These are phyloP conservation scores for Backusella parvicylindrica DNA, from an alignment of 192 early-diverging fungal genomes.

Conservation along the genomic window DNA sequence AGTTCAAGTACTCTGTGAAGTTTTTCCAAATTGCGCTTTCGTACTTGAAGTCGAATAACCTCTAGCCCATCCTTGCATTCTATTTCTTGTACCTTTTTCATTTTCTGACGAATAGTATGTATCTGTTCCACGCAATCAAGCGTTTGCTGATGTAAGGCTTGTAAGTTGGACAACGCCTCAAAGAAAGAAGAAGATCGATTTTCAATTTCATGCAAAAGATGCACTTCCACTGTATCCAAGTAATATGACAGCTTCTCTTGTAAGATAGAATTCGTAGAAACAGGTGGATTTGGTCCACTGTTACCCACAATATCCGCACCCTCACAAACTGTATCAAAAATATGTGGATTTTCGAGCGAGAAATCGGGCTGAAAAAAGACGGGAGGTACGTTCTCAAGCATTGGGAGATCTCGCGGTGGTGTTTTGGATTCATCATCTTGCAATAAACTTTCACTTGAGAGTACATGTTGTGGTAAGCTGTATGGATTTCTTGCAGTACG, in stretches of 20 bases:
- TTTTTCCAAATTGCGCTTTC: conserved; percentile 65
- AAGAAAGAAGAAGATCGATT: conserved; percentile 94
- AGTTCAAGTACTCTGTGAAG: conserved; percentile 69
- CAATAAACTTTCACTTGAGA: conserved; percentile 30
- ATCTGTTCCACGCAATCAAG: conserved; percentile 88
- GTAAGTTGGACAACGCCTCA: conserved; percentile 87
- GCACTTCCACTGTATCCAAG: conserved; percentile 91
- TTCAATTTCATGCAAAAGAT: conserved; percentile 93
- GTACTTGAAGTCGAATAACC: conserved; percentile 76
- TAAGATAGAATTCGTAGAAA: conserved; percentile 64
- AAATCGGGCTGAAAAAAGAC: conserved; percentile 87
- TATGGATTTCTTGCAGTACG: conserved; percentile 47
- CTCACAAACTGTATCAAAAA: conserved; percentile 82
- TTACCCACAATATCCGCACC: conserved; percentile 57
- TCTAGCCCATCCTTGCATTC: conserved; percentile 79
- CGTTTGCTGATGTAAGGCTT: conserved; percentile 91
- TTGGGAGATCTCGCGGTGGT: conserved; percentile 55
- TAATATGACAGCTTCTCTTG: conserved; percentile 91
- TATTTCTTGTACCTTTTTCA: conserved; percentile 57
- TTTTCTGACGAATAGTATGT: conserved; percentile 64
- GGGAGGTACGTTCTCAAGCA: conserved; percentile 79
- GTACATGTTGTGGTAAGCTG: conserved; percentile 36
- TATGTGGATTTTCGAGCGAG: conserved; percentile 86
- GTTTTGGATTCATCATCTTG: conserved; percentile 30
- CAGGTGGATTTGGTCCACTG: conserved; percentile 39